Conservation (phyloP, 148 eudicot species). For the Camellia sinensis region DNA sequence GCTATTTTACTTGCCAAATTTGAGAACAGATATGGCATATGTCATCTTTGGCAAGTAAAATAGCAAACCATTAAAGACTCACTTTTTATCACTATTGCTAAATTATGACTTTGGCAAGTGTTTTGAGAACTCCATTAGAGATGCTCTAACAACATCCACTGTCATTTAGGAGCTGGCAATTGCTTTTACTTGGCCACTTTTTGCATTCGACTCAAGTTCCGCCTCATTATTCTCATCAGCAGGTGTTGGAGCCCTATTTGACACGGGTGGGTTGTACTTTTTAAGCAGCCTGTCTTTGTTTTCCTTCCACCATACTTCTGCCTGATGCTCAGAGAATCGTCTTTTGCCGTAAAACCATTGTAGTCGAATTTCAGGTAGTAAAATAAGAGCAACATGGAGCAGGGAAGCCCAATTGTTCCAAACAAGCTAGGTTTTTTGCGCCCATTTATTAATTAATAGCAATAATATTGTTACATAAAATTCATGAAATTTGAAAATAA, state of each 20-base stretch:
- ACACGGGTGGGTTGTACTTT: constrained; percentile 37
- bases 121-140: too few species aligned
- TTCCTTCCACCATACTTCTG: constrained; percentile 82
- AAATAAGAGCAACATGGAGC: not conserved
- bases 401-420: not conserved
- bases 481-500: too few species aligned
- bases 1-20: too few species aligned
- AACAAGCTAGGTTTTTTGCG: too few species aligned
- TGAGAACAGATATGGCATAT: too few species aligned
- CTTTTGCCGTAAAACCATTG: constrained; percentile 46
- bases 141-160: not conserved
- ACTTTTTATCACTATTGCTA: too few species aligned
- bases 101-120: too few species aligned
- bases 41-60: too few species aligned
- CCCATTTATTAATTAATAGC: too few species aligned
- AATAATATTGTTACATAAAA: too few species aligned
- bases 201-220: not conserved
- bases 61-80: too few species aligned
- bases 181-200: not conserved
- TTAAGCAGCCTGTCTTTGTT: constrained; percentile 55
- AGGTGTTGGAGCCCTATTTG: constrained; percentile 22
- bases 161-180: not conserved
- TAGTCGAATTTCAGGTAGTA: not conserved
- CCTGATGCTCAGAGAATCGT: constrained; percentile 53
- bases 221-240: constrained; percentile 18